Evolutionary conservation across 495 filamentous ascomycete genomes (phyloP), one percentile per base, ranked within the genome.

Genomic region (Lichenothelia convexa): DNA sequence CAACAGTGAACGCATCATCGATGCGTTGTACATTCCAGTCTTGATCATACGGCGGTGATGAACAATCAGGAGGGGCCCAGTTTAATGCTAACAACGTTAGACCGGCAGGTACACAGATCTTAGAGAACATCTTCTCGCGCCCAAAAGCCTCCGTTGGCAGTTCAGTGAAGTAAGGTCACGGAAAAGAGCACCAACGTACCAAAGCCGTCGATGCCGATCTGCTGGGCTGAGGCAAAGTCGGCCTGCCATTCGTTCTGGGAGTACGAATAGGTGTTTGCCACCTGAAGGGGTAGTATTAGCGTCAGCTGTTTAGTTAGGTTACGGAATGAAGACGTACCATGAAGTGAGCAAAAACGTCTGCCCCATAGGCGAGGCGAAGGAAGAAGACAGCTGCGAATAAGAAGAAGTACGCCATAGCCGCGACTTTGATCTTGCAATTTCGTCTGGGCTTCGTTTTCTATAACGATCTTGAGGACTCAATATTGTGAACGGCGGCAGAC

Each of bases 301-400:
- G 18, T 37, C 35, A 37, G 35, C 35, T 21, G 17, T 37, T 17
- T 15, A 22, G 15, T 15, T 22, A 22, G 27, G 35, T 19, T 19
- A 21, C 9, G 17, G 17, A 4, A n/a, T 15, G 18, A 9, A 37
- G 17, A 37, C 35, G 27, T 11, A 48, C 42, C 45, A 48, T 48
- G 39, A 48, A 48, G 29, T 48, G 45, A n/a, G 45, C 45, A 23
- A 42, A 42, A 18, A 48, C 45, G 21, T 37, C 34, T 17, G 42
- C 20, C 22, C 39, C 43, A 18, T 34, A 24, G n/a, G 35, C 43
- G n/a, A n/a, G n/a, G n/a, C n/a, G n/a, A n/a, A n/a, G n/a, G n/a
- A n/a, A n/a, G n/a, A n/a, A n/a, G n/a, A n/a, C n/a, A n/a, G n/a
- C n/a, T n/a, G n/a, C n/a, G n/a, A n/a, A n/a, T n/a, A n/a, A n/a